These are phyloP conservation scores for Epichloe gansuensis DNA, from an alignment of 2,329 filamentous ascomycete genomes.

Conservation along the genomic window DNA sequence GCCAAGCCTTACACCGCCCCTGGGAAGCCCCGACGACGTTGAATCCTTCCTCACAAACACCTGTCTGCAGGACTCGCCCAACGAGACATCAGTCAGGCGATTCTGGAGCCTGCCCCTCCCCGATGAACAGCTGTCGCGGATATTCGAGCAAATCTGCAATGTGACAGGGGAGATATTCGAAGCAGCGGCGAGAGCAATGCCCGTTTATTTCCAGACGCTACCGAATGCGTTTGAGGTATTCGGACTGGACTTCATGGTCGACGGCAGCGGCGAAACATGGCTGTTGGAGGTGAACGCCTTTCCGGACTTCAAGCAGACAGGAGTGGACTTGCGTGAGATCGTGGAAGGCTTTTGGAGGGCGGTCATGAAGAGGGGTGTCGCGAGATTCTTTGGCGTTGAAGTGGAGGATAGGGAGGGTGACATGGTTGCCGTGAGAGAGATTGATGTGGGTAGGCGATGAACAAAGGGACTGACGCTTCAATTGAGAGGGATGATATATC, in stretches of 20 bases:
- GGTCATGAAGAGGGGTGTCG: constrained; percentile 55
- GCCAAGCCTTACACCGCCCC: constrained; percentile 60
- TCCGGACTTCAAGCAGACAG: constrained; percentile 91
- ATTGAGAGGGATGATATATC: neutral
- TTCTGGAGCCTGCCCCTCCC: constrained; percentile 56
- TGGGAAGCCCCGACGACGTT: constrained; percentile 40
- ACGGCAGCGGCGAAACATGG: constrained; percentile 51
- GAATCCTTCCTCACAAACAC: constrained; percentile 86
- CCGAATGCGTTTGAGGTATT: constrained; percentile 86
- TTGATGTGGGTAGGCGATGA: constrained; percentile 38
- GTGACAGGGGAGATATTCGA: constrained; percentile 73
- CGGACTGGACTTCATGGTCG: constrained; percentile 82
- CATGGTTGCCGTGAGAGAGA: constrained; percentile 39
- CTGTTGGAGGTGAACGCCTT: constrained; percentile 91
- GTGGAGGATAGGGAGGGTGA: constrained; percentile 20
- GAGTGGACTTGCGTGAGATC: constrained; percentile 60
- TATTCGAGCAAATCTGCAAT: constrained; percentile 63
- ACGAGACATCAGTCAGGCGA: constrained; percentile 52
- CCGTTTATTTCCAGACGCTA: constrained; percentile 82
- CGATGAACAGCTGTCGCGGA: constrained; percentile 42
- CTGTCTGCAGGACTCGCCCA: constrained; percentile 60
- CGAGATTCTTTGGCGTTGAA: constrained; percentile 47
- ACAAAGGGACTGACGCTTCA: neutral
- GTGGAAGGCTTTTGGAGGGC: constrained; percentile 68
- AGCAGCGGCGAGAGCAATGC: constrained; percentile 72